These are phyloP conservation scores for Cantharellus anzutake DNA, from an alignment of 768 basidiomycete genomes.

Conservation along the genomic window DNA sequence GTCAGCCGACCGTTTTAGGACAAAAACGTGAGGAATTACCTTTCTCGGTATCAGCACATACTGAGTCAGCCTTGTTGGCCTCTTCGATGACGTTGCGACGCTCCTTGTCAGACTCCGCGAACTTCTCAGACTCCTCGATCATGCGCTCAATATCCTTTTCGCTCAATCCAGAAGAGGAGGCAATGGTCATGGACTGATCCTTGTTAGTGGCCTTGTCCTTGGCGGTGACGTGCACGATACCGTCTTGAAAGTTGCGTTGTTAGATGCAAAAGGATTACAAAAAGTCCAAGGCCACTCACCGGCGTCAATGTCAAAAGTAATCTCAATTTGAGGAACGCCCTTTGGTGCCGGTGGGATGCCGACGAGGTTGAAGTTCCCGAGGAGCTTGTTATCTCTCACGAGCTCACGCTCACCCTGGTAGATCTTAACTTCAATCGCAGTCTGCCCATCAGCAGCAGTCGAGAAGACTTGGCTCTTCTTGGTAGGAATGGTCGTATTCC, in stretches of 20 bases:
- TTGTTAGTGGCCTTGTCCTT: conserved; percentile 68
- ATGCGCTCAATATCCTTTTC: conserved; percentile 97
- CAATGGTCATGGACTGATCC: conserved; percentile 93
- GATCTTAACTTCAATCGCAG: conserved; percentile 99
- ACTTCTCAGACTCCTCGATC: conserved; percentile 87
- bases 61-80: conserved; percentile 89
- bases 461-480: conserved; percentile 99
- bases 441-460: conserved; percentile 96
- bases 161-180: conserved; percentile 87
- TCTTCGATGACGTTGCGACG: conserved; percentile 84
- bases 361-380: conserved; percentile 98
- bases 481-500: conserved; percentile 98
- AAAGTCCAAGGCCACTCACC: conserved; percentile 25
- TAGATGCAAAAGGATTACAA: not conserved
- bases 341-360: conserved; percentile 83
- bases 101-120: conserved; percentile 81
- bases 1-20: conserved; percentile 4
- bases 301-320: conserved; percentile 93
- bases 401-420: conserved; percentile 99
- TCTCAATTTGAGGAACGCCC: conserved; percentile 71
- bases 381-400: conserved; percentile 93
- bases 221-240: conserved; percentile 93
- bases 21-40: conserved; percentile 24
- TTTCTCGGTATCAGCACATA: conserved; percentile 91
- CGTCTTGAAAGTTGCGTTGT: conserved; percentile 29